Evolutionary conservation across 2,329 filamentous ascomycete species (phyloP), one percentile per base, ranked within the genome.

Genomic region (Epichloe glyceriae): DNA sequence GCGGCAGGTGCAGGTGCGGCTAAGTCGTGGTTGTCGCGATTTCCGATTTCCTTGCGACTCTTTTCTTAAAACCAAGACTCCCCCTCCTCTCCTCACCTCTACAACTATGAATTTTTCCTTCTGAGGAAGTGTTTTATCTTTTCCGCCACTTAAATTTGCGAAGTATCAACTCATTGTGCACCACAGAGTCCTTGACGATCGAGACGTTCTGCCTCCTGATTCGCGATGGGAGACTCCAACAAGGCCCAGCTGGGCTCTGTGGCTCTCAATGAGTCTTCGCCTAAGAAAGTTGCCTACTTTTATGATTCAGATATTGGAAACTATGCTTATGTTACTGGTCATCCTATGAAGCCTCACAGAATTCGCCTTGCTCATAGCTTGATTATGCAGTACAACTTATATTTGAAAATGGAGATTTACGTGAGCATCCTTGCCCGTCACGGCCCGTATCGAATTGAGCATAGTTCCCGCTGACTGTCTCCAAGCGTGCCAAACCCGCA

Each of bases 281-380:
- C 73, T 49, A 95, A 93, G 71, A 88, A 91, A 64, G 88, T 97
- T 52, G 91, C 91, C 51, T 97, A 97, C 72, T 97, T 97, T 69
- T 97, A 97, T 76, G 91, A 97, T 65, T 94, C 88, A 3, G 91
- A 97, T 70, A 93, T 97, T 64, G 91, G 91, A 57, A 97, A 97
- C 69, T 97, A 96, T 73, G 90, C 91, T 65, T 97, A 97, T 64
- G 88, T 95, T 52, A 89, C 88, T 55, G 89, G 88, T 19, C 93
- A 98, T 73, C 93, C 93, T 41, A 98, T 98, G 93, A 98, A 98
- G 70, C 93, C 93, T 55, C 95, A 95, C 79, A 85, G 93, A 20
- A 84, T 98, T 61, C 88, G 90, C 19, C 73, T 98, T 58, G 94
- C 93, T 47, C 95, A 98, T 68, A 93, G 94, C 62, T 78, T 98